Percentiles rank a stretch among this genome's conserved stretches.
phyloP scores from a whole-genome alignment of 2,329 filamentous ascomycete genomes.

The Lecanicillium sp. region DNA sequence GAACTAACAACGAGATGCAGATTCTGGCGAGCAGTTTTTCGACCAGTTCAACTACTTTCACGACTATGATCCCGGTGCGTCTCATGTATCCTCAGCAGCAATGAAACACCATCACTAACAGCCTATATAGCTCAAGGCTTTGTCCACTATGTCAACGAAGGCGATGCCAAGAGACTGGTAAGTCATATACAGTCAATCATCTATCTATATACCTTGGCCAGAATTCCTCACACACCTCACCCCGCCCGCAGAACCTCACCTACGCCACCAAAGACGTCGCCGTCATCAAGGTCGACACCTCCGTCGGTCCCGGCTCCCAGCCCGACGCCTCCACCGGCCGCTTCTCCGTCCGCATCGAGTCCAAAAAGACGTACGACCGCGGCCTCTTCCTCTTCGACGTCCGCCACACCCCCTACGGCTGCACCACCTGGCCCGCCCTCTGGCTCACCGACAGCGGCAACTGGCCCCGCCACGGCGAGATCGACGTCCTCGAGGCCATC shows the following conservation, averaged over 20 bases:
- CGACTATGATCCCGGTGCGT: constrained; percentile 42
- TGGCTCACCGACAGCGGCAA: constrained; percentile 57
- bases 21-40: constrained; percentile 45
- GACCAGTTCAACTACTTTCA: constrained; percentile 49
- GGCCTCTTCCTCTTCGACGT: constrained; percentile 65
- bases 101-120: constrained; percentile 13
- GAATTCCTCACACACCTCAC: not conserved
- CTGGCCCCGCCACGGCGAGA: constrained; percentile 61
- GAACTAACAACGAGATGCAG: constrained; percentile 24
- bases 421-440: constrained; percentile 59
- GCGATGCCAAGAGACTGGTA: constrained; percentile 37
- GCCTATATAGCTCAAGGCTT: constrained; percentile 36
- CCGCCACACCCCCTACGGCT: constrained; percentile 56
- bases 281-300: constrained; percentile 55
- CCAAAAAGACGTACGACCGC: constrained; percentile 51
- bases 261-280: constrained; percentile 48
- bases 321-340: constrained; percentile 53
- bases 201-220: not conserved
- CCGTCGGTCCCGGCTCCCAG: constrained; percentile 38
- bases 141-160: constrained; percentile 47
- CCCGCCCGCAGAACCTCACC: constrained; percentile 50
- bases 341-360: constrained; percentile 57
- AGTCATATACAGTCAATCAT: constrained; percentile 15
- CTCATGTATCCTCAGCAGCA: not conserved
- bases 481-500: constrained; percentile 55